A percentile compares a stretch with the other conserved stretches of the same genome.
phyloP scores from a whole-genome alignment of 371 early-diverging fungal species.

The Mortierella sp. region DNA sequence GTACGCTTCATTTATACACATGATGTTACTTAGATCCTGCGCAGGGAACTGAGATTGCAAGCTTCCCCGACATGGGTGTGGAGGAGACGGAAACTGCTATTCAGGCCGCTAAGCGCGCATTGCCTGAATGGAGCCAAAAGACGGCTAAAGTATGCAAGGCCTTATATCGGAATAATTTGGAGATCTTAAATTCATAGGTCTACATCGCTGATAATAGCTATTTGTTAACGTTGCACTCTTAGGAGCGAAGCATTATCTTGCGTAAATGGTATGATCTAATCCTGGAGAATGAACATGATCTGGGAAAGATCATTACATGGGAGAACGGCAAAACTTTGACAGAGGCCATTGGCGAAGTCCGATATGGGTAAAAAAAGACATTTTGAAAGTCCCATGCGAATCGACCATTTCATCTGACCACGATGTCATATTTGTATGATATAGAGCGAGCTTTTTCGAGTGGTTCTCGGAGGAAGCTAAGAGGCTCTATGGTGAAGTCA shows the following conservation, averaged over 20 bases:
- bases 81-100: constrained; percentile 73
- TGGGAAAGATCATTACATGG: constrained; percentile 82
- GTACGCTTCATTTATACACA: neutral
- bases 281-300: constrained; percentile 75
- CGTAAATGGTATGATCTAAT: constrained; percentile 81
- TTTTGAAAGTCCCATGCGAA: neutral
- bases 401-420: neutral
- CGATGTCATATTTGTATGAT: neutral
- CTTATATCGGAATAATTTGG: neutral
- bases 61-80: constrained; percentile 75
- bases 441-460: constrained; percentile 73
- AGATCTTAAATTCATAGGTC: too few species aligned
- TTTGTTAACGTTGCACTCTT: neutral
- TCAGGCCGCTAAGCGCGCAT: constrained; percentile 70
- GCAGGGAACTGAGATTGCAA: constrained; percentile 73
- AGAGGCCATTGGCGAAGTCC: constrained; percentile 75
- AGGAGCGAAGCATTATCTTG: constrained; percentile 73
- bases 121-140: constrained; percentile 72
- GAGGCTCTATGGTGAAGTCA: constrained; percentile 83
- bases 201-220: neutral
- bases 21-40: constrained; percentile 68
- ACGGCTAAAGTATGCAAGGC: constrained; percentile 65
- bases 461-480: constrained; percentile 94
- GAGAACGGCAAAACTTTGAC: constrained; percentile 79
- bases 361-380: constrained; percentile 67